Base-by-base conservation (phyloP, 2,329 filamentous ascomycete genomes). In the Fusarium devonianum region DNA sequence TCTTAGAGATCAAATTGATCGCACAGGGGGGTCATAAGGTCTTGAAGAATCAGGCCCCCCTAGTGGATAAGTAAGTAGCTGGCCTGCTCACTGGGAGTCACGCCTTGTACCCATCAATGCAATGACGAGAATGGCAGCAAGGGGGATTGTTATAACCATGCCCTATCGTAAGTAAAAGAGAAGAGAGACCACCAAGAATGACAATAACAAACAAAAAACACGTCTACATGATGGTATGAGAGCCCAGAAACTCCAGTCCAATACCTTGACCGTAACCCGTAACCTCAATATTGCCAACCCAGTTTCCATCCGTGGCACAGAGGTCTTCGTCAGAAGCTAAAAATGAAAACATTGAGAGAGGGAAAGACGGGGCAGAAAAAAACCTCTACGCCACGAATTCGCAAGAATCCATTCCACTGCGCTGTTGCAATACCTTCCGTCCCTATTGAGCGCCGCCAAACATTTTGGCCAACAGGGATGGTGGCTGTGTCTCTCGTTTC, bases 201-300 rank as follows among this genome's bases (percentile, higher is more conserved):
- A 37, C 35, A 39, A 40, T 13, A 21, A 50, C 44, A 26, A n/a
- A 56, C 45, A 56, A 32, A 50, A 56, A 52, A 52, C 45, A 43
- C 56, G 54, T 63, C 62, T 65, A 65, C 62, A 65, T 56, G 38
- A 62, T 62, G 47, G 53, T 60, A 52, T 53, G 52, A 65, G 39
- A 54, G 57, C 44, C 62, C 62, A 52, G 43, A 19, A 65, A 65
- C 62, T 65, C 62, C 62, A 45, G 32, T 55, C 57, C 62, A 46
- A 33, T 51, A 51, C 53, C 58, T 34, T 56, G 35, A 51, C 39
- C 40, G 17, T 42, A 52, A 49, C 45, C 62, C 49, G 42, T 55
- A 52, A n/a, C 53, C 49, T 47, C 42, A 62, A 33, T 49, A 53
- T 48, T 62, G 52, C 49, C 54, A 53, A 53, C 41, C 52, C 44